Evolutionary conservation across 2,329 filamentous ascomycete genomes (phyloP), one percentile per base, ranked within the genome.

Genomic region (Alternaria burnsii): DNA sequence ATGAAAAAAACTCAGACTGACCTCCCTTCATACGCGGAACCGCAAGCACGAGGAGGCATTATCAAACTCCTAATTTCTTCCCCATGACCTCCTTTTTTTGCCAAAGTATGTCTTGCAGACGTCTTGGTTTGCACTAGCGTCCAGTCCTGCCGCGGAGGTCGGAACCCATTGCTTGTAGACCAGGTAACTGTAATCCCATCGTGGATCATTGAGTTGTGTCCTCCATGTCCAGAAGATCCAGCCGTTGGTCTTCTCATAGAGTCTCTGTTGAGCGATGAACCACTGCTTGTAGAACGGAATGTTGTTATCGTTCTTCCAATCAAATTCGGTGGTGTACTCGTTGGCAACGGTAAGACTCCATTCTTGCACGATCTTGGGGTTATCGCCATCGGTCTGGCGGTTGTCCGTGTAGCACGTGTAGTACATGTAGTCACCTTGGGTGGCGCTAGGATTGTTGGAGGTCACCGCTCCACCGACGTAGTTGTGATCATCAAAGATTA

Each of bases 161-260:
- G 58, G 58, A 16, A 60, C 42, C 58, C 58, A 60, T 18, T 57
- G 38, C 34, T 60, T 57, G 20, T 57, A 57, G 7, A 60, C 41
- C 28, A 60, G 36, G 20, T 60, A 60, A 26, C 79, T 71, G 64
- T 86, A 86, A 63, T 81, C 81, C 84, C 83, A 86, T 11, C 82
- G 71, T 74, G 81, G 84, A 66, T 85, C 82, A 78, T 79, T 57
- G 65, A 82, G 20, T 70, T 85, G 71, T 1, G 74, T 71, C 74
- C 88, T 89, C 87, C 87, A 89, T 0, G 82, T 82, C 87, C 87
- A 89, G 68, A 87, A 89, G 5, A 87, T 73, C 86, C 85, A 88
- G 0, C 86, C 86, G 11, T 79, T 78, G 7, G 80, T 76, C 55
- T 80, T 80, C 76, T 89, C 87, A 68, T 87, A 89, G 0, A 82